These are phyloP conservation scores for Diaporthe nobilis DNA, from an alignment of 2,329 filamentous ascomycete genomes.

Conservation along the genomic window DNA sequence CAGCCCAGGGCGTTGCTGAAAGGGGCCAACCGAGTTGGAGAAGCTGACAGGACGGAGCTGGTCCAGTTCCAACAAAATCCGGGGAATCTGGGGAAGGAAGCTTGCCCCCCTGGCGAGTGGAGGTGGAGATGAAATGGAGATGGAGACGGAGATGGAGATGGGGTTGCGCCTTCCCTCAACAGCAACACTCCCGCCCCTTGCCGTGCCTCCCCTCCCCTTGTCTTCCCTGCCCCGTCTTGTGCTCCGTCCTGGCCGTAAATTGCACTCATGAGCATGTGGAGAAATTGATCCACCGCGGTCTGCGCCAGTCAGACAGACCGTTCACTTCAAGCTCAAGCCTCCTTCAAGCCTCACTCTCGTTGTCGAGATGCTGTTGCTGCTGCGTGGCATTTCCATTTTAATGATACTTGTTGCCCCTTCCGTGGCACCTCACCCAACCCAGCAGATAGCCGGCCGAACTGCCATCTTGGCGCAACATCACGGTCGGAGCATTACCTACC, in stretches of 20 bases:
- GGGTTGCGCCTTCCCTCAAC: background rate
- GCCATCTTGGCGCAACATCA: conserved; percentile 16
- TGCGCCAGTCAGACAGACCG: background rate
- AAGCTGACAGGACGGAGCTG: conserved; percentile 31
- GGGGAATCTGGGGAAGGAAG: conserved; percentile 33
- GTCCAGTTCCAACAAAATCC: conserved; percentile 23
- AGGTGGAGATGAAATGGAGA: conserved; percentile 31
- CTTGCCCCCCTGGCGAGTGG: conserved; percentile 5
- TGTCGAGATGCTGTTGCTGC: background rate
- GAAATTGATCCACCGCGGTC: background rate
- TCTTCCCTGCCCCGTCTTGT: background rate
- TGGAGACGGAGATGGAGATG: background rate
- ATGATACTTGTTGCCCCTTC: background rate
- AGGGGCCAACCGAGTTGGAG: conserved; percentile 26
- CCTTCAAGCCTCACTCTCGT: background rate
- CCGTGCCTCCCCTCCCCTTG: background rate
- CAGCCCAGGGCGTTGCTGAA: conserved; percentile 6
- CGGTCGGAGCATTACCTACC: conserved; percentile 9
- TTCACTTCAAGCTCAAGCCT: background rate
- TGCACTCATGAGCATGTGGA: conserved; percentile 25
- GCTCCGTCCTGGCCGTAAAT: background rate
- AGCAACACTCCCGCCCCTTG: background rate
- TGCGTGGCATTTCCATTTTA: no score
- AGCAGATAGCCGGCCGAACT: conserved; percentile 1
- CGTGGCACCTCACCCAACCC: conserved; percentile 23